Conservation (phyloP, 331 rosid genomes). For the Quercus lobata region DNA sequence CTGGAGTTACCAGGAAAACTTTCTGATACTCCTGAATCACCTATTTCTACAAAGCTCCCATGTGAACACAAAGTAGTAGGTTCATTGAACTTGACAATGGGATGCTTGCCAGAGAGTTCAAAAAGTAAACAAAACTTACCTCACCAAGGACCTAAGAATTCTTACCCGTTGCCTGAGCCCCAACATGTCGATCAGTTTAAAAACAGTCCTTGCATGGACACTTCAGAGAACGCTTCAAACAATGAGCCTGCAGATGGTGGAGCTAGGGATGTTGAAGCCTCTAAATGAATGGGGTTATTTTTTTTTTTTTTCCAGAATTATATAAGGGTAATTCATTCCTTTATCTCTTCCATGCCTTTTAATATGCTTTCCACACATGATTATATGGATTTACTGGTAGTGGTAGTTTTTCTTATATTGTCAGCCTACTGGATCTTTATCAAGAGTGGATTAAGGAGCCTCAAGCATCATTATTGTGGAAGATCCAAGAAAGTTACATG, state of each 20-base stretch:
- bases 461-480: conserved; percentile 23
- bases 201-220: conserved; percentile 46
- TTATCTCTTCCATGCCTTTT: conserved; percentile 32
- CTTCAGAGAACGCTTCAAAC: conserved; percentile 50
- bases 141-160: conserved; percentile 33
- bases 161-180: conserved; percentile 27
- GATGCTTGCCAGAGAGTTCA: conserved; percentile 33
- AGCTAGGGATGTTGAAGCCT: conserved; percentile 47
- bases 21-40: conserved; percentile 43
- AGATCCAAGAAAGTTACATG: conserved; percentile 14
- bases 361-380: conserved; percentile 4
- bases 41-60: conserved; percentile 39
- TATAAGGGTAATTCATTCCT: conserved; percentile 55
- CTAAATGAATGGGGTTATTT: conserved; percentile 40
- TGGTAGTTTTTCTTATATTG: conserved; percentile 33
- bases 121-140: conserved; percentile 31
- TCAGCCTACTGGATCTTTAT: conserved; percentile 46
- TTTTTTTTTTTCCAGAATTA: neutral
- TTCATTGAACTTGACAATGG: conserved; percentile 25
- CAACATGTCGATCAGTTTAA: conserved; percentile 34
- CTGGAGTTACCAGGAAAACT: conserved; percentile 44
- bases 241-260: conserved; percentile 32
- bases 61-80: conserved; percentile 33
- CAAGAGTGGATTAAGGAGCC: conserved; percentile 12
- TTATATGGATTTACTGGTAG: conserved; percentile 38